These are phyloP conservation scores for Apiotrichum sp. DNA, from an alignment of 1,284 basidiomycete genomes.

Conservation along the genomic window DNA sequence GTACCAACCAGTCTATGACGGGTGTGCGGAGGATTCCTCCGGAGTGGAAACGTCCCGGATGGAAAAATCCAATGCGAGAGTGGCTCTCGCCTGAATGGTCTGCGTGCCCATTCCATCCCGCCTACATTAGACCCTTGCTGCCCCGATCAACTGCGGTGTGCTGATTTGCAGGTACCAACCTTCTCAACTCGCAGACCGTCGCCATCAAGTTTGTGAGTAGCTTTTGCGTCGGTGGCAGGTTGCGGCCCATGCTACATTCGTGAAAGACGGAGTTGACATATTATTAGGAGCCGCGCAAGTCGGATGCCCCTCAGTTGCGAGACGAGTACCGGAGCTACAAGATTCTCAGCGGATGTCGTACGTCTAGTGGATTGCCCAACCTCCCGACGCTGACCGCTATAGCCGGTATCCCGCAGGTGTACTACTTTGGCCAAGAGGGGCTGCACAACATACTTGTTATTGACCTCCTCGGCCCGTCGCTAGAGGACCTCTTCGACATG, in stretches of 20 bases:
- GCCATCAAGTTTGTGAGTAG: slow-evolving; percentile 93
- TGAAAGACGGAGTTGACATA: slow-evolving; percentile 5
- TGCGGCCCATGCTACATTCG: too few species aligned
- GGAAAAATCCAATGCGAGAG: too few species aligned
- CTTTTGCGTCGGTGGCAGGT: too few species aligned
- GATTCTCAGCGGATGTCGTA: slow-evolving; percentile 84
- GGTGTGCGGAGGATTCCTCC: too few species aligned
- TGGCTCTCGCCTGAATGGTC: too few species aligned
- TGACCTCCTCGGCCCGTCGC: slow-evolving; percentile 83
- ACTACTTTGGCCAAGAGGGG: slow-evolving; percentile 95
- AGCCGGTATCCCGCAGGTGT: slow-evolving; percentile 91
- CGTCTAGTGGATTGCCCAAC: slow-evolving; percentile 46
- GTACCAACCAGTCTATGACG: too few species aligned
- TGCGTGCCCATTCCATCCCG: too few species aligned
- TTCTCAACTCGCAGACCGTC: slow-evolving; percentile 90
- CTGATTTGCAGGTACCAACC: slow-evolving; percentile 66
- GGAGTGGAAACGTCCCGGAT: too few species aligned
- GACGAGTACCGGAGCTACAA: slow-evolving; percentile 98
- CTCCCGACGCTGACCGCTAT: slow-evolving; percentile 12
- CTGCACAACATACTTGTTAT: slow-evolving; percentile 95
- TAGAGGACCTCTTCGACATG: slow-evolving; percentile 99
- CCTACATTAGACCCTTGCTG: too few species aligned
- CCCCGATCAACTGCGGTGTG: too few species aligned
- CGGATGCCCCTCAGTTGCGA: slow-evolving; percentile 88
- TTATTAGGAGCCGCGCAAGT: slow-evolving; percentile 82